phyloP scores from a whole-genome alignment of 371 early-diverging fungal genomes.

The Mucor plumbeus region DNA sequence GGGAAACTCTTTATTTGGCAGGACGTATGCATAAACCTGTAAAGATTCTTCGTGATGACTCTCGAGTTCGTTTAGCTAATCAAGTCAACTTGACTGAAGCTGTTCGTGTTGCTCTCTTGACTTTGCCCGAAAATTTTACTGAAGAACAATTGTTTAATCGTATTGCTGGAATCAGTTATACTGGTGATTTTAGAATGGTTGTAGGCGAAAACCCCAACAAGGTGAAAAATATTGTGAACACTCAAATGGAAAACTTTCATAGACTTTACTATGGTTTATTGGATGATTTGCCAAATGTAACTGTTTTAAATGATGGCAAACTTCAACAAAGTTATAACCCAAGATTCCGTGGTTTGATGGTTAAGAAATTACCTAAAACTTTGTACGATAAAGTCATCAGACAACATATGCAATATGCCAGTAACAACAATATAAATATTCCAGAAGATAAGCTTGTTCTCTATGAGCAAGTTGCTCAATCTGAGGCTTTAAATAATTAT shows the following conservation, averaged over 20 bases:
- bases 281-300: conserved; percentile 79
- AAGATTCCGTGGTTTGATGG: conserved; percentile 61
- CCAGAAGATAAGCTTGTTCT: conserved; percentile 44
- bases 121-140: conserved; percentile 83
- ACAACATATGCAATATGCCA: conserved; percentile 36
- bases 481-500: conserved; percentile 40
- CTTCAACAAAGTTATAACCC: conserved; percentile 72
- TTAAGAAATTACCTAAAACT: conserved; percentile 70
- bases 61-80: conserved; percentile 83
- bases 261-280: conserved; percentile 81
- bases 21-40: conserved; percentile 98
- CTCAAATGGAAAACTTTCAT: conserved; percentile 80
- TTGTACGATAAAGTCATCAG: conserved; percentile 55
- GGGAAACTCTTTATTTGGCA: conserved; percentile 95
- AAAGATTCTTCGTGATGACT: conserved; percentile 87
- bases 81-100: conserved; percentile 89
- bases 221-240: conserved; percentile 88
- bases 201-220: conserved; percentile 96
- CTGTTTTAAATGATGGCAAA: conserved; percentile 60
- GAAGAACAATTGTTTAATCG: conserved; percentile 80
- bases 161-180: conserved; percentile 90
- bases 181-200: conserved; percentile 92
- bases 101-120: conserved; percentile 82
- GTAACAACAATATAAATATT: conserved; percentile 29
- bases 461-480: conserved; percentile 51